Evolutionary conservation across 2,329 filamentous ascomycete species (phyloP), one percentile per base, ranked within the genome.

Genomic region (Byssothecium circinans): DNA sequence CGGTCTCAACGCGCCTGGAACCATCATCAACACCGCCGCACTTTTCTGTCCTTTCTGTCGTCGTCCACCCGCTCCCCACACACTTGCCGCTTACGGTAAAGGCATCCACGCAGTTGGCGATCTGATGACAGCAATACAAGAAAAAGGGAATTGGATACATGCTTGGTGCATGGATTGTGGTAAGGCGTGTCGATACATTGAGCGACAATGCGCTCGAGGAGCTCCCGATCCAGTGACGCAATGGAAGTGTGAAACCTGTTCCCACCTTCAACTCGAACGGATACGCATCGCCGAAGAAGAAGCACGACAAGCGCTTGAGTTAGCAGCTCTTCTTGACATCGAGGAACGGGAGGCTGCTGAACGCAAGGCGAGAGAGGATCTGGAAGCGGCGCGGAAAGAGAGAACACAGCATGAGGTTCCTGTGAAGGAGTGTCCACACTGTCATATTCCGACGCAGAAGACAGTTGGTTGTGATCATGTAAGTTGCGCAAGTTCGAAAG

Each of bases 11-110:
- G 41, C 35, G 0, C 60, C 67, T 1, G 77, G 77, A 1, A 57
- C 58, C 1, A 65, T 79, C 11, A 71, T 81, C 57, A 79, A 80
- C 49, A 57, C 74, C 0, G 75, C 77, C 0, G 76, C 78, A 0
- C 71, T 81, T 4, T 66, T 58, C 2, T 80, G 78, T 48, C 77
- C 78, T 1, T 81, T 81, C 62, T 81, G 78, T 49, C 69, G 78
- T 19, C 71, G 77, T 0, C 64, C 58, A 35, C 77, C 77, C 0
- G 65, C 69, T 1, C 57, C 72, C 4, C 65, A 65, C 43, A 72
- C 68, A 1, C 53, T 78, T 2, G 60, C 69, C 0, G 52, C 54
- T 1, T 66, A 69, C 17, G 65, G 67, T 1, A 68, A 76, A 42
- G 69, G 70, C 4, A 62, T 69, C 8, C 63, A 69, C 3, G 61